Base-by-base conservation (phyloP, 2,329 filamentous ascomycete genomes). In the Fusarium nematophilum region DNA sequence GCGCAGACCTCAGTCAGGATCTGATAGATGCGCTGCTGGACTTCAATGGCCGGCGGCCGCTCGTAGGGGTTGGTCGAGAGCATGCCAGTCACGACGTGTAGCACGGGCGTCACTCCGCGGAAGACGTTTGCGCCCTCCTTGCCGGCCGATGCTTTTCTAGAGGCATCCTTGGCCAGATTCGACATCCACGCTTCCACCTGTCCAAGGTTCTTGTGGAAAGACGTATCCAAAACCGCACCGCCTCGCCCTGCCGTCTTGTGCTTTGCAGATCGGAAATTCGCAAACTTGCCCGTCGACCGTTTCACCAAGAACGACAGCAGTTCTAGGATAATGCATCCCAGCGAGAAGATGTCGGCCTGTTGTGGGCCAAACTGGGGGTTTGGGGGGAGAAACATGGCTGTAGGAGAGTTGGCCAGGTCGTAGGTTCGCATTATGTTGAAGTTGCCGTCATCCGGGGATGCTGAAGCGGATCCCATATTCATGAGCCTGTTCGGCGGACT, bases 271-370 rank as follows among this genome's bases (percentile, higher is more conserved):
- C 90, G 86, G 70, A 91, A 87, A 18, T 85, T 81, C 27, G 85
- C 79, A 68, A 92, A 92, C 21, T 87, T 83, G 43, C 84, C 82
- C 1, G 85, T 81, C 47, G 87, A 85, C 63, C 88, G 87, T 71
- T 91, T 90, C 56, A 92, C 74, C 53, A 90, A 78, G 67, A 90
- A 87, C 17, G 86, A 87, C 15, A 92, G 70, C 25, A 93, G 82
- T 61, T 93, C 90, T 13, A 92, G 78, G 57, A 90, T 90, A 45
- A 92, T 81, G 71, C 89, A 90, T 9, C 86, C 90, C 2, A 92
- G 79, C 3, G 89, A 90, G 74, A 90, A 93, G 15, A 93, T 79
- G 70, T 93, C 90, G 37, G 87, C 85, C 57, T 84, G 83, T 60
- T 85, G 83, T 3, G 82, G 79, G 60, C 83, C 79, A 14, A 82